These are phyloP conservation scores for Suillus alpinus DNA, from an alignment of 768 basidiomycete species.

Conservation along the genomic window DNA sequence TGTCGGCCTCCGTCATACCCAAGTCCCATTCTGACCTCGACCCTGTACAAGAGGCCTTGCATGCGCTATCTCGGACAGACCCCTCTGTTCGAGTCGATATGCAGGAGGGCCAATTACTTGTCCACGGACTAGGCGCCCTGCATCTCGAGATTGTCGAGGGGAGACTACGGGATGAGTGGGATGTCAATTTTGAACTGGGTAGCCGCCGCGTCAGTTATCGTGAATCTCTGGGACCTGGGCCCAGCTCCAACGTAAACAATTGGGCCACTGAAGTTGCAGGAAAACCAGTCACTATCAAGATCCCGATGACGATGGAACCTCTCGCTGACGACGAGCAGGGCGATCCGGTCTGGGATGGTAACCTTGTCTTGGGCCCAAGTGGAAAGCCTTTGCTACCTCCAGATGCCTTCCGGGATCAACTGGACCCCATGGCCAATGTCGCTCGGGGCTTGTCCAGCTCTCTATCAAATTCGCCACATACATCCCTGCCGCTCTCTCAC, in stretches of 20 bases:
- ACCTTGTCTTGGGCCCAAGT: slow-evolving; percentile 58
- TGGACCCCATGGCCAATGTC: slow-evolving; percentile 50
- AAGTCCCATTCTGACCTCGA: slow-evolving; percentile 75
- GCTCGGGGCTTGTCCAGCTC: slow-evolving; percentile 69
- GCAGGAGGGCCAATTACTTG: slow-evolving; percentile 79
- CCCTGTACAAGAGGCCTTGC: slow-evolving; percentile 74
- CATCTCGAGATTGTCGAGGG: slow-evolving; percentile 89
- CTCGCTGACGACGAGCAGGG: slow-evolving; percentile 55
- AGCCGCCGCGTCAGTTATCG: slow-evolving; percentile 77
- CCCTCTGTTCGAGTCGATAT: slow-evolving; percentile 81
- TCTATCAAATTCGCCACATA: slow-evolving; percentile 77
- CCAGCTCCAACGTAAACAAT: slow-evolving; percentile 31
- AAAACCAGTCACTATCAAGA: slow-evolving; percentile 45
- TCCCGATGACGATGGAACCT: slow-evolving; percentile 55
- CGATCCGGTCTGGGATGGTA: slow-evolving; percentile 74
- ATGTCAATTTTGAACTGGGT: slow-evolving; percentile 74
- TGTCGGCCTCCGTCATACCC: slow-evolving; percentile 80
- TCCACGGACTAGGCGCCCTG: slow-evolving; percentile 81
- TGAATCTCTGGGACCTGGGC: slow-evolving; percentile 47
- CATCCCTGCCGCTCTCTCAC: slow-evolving; percentile 66
- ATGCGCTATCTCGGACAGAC: slow-evolving; percentile 76
- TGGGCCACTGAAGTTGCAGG: slow-evolving; percentile 70
- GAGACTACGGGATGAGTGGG: slow-evolving; percentile 79
- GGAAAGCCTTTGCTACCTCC: slow-evolving; percentile 53
- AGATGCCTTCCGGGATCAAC: slow-evolving; percentile 41